Percentiles rank a stretch among this genome's conserved stretches.
These are phyloP conservation scores for Phanerodontia chrysosporium DNA, from an alignment of 768 basidiomycete species.

Conservation along the genomic window DNA sequence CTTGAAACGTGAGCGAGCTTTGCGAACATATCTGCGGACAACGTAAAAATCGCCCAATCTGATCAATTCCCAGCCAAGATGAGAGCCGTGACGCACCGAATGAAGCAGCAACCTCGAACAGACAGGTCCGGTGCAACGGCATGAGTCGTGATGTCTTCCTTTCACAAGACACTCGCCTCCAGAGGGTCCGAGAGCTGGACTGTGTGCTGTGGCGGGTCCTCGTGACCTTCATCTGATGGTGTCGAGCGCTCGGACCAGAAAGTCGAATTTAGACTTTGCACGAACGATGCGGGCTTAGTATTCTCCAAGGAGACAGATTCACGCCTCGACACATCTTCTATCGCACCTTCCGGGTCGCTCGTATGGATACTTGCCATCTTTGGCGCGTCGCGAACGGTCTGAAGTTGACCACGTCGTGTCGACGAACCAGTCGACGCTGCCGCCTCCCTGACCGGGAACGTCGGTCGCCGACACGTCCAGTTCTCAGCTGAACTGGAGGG, in stretches of 20 bases:
- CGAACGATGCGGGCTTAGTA: background rate
- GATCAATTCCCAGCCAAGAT: background rate
- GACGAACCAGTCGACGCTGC: background rate
- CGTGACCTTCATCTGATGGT: background rate
- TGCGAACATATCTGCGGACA: background rate
- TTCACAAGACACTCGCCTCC: background rate
- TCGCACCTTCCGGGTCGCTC: no score
- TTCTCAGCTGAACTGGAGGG: background rate
- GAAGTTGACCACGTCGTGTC: no score
- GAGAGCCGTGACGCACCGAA: background rate
- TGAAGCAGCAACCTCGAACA: background rate
- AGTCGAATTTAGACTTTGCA: background rate
- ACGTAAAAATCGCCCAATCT: no score
- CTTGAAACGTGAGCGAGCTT: background rate
- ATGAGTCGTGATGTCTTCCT: background rate
- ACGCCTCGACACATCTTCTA: background rate
- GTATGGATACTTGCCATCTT: no score
- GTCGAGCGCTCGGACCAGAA: background rate
- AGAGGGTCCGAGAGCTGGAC: background rate
- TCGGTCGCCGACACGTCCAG: background rate
- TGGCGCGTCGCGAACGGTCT: no score
- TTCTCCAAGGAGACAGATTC: background rate
- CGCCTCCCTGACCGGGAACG: background rate
- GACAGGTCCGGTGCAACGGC: background rate
- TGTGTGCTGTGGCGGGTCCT: background rate